Conservation (phyloP, 202 grass and related monocot species). For the Bolboschoenoplectus hybrid region DNA sequence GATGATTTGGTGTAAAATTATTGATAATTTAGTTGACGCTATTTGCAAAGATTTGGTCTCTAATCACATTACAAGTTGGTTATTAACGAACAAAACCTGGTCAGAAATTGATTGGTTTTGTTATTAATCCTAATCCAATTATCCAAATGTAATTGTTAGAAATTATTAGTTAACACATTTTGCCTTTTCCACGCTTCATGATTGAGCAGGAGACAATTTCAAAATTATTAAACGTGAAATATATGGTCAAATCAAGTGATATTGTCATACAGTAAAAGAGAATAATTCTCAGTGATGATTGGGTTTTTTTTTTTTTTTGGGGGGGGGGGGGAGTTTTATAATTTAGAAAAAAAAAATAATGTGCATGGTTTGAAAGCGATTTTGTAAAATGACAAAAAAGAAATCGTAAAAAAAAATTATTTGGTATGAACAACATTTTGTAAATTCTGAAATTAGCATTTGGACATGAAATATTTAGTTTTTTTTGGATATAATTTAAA, state of each 20-base stretch:
- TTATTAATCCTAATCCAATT: not conserved
- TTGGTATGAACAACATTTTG: too few relatives aligned
- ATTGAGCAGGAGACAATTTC: not conserved
- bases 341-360: not conserved
- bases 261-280: not conserved
- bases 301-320: too few relatives aligned
- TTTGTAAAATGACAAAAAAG: not conserved
- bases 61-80: conserved; percentile 6
- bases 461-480: too few relatives aligned
- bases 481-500: too few relatives aligned
- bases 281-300: not conserved
- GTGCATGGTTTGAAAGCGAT: not conserved
- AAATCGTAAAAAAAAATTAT: too few relatives aligned
- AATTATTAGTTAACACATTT: not conserved
- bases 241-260: not conserved
- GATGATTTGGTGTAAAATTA: not conserved
- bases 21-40: not conserved
- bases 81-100: not conserved
- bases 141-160: not conserved
- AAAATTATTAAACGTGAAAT: not conserved
- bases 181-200: not conserved
- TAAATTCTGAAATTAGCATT: too few relatives aligned
- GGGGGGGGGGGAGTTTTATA: not conserved
- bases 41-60: conserved; percentile 29
- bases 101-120: not conserved